Evolutionary conservation across 106 monocot genomes (phyloP).

Genomic region (Allium cepa): DNA sequence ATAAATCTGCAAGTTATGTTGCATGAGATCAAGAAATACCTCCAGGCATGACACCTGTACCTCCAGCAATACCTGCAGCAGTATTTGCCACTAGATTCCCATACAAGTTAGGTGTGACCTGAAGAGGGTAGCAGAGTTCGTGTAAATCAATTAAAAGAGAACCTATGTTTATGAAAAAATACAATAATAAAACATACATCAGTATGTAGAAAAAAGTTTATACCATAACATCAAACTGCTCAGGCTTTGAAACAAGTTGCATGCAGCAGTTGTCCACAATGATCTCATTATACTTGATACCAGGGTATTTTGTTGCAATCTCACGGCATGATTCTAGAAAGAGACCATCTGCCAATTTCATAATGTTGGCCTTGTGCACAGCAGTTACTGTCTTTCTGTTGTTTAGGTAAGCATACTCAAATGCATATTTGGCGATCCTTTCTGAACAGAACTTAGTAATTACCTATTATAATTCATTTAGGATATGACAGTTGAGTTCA

Average conservation of each 20-base stretch:
- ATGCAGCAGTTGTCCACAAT: constrained; percentile 59
- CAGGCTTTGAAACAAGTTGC: constrained; percentile 60
- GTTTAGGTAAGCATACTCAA: constrained; percentile 10
- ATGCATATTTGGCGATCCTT: constrained; percentile 7
- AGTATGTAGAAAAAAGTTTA: neutral
- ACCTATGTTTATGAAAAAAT: neutral
- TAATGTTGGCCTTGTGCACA: constrained; percentile 54
- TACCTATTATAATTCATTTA: neutral
- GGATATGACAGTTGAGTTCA: too few species aligned
- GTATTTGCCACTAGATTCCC: neutral
- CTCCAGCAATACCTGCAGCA: constrained; percentile 1
- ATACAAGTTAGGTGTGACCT: neutral
- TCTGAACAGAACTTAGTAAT: constrained; percentile 6
- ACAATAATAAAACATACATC: neutral
- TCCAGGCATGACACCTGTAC: neutral
- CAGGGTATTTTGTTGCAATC: constrained; percentile 43
- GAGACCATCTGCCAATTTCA: constrained; percentile 58
- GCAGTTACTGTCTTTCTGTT: constrained; percentile 31
- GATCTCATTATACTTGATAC: constrained; percentile 51
- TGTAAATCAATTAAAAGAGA: neutral
- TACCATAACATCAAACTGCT: constrained; percentile 62
- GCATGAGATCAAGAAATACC: neutral
- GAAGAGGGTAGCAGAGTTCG: neutral
- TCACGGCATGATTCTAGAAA: constrained; percentile 59
- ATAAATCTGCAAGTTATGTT: neutral